Percentiles rank a stretch among this genome's conserved stretches.
Conservation (phyloP, 768 basidiomycete species). For the Rhodotorula toruloides region DNA sequence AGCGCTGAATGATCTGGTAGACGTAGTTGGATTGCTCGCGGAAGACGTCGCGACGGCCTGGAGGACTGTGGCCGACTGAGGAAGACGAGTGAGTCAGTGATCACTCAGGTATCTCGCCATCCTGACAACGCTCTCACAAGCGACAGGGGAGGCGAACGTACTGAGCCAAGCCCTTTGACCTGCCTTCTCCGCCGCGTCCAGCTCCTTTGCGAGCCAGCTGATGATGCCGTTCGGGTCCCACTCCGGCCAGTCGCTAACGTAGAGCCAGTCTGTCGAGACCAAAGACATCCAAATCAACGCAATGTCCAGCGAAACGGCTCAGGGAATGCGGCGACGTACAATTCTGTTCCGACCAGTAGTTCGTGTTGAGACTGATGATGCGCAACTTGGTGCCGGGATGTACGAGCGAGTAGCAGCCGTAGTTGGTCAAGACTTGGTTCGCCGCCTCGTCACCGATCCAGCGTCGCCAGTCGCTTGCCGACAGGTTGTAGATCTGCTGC, state of each 20-base stretch:
- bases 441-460: constrained; percentile 54
- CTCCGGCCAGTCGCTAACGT: constrained; percentile 53
- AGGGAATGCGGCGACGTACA: constrained; percentile 9
- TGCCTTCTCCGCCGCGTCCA: constrained; percentile 59
- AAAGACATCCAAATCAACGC: background rate
- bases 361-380: constrained; percentile 60
- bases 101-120: no score
- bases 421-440: constrained; percentile 51
- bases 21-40: no score
- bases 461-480: constrained; percentile 44
- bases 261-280: constrained; percentile 56
- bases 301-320: no score
- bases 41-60: no score
- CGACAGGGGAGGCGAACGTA: background rate
- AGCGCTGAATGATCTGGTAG: no score
- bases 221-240: constrained; percentile 62
- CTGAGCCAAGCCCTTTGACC: constrained; percentile 61
- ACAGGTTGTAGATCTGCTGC: constrained; percentile 55
- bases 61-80: no score
- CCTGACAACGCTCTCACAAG: no score
- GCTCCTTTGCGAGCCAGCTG: constrained; percentile 55
- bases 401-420: constrained; percentile 57
- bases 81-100: no score
- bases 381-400: constrained; percentile 53
- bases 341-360: constrained; percentile 51